These are phyloP conservation scores for Candida sanyaensis DNA, from an alignment of 1,139 yeast species.

Conservation along the genomic window DNA sequence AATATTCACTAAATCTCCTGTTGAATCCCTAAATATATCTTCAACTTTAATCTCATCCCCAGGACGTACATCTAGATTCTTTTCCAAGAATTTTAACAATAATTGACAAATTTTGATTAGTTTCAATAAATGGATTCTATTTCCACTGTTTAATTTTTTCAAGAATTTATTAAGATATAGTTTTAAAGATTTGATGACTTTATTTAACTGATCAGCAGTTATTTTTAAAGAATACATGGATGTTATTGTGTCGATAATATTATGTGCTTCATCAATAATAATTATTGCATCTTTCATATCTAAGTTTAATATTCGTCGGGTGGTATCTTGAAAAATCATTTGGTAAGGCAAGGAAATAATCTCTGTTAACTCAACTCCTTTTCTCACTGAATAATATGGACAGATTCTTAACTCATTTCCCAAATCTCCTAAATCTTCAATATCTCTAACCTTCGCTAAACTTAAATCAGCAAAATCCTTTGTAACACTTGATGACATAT, in stretches of 20 bases:
- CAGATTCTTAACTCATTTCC: conserved; percentile 65
- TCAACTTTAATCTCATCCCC: conserved; percentile 56
- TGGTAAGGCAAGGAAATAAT: conserved; percentile 87
- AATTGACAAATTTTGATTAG: conserved; percentile 58
- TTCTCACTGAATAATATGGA: conserved; percentile 79
- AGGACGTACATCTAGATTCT: conserved; percentile 33
- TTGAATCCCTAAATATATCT: conserved; percentile 58
- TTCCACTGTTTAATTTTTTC: conserved; percentile 67
- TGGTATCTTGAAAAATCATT: conserved; percentile 62
- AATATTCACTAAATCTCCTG: conserved; percentile 73
- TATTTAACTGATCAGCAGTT: conserved; percentile 48
- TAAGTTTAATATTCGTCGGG: conserved; percentile 63
- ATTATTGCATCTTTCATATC: conserved; percentile 66
- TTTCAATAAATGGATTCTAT: conserved; percentile 69
- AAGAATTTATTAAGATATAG: conserved; percentile 62
- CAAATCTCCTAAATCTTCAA: conserved; percentile 70
- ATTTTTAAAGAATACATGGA: conserved; percentile 67
- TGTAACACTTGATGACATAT: conserved; percentile 30
- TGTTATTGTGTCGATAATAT: conserved; percentile 74
- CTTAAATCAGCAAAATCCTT: conserved; percentile 59
- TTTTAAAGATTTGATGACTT: conserved; percentile 48
- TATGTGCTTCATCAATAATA: conserved; percentile 93
- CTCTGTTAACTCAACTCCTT: conserved; percentile 60
- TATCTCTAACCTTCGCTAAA: conserved; percentile 69
- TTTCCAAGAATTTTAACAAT: conserved; percentile 41